Conservation (phyloP, 768 basidiomycete genomes). For the Baorangia bicolor region DNA sequence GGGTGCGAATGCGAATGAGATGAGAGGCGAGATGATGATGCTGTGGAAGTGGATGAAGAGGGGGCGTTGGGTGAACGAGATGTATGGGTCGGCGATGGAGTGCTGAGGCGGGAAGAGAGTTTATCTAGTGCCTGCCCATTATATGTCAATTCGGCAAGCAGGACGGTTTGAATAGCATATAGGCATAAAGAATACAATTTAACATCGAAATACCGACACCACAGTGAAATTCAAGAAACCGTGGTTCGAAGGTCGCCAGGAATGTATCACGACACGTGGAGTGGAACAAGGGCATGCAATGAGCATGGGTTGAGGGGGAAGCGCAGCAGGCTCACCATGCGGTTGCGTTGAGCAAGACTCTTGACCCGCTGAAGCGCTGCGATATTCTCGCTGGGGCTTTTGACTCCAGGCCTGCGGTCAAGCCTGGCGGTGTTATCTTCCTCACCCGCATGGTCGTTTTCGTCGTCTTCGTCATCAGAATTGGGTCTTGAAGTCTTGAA, state of each 20-base stretch:
- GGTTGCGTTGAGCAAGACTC: constrained; percentile 69
- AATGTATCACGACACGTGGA: constrained; percentile 32
- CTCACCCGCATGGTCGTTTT: constrained; percentile 49
- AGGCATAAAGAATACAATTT: constrained; percentile 8
- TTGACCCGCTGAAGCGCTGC: constrained; percentile 65
- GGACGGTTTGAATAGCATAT: constrained; percentile 19
- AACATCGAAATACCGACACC: constrained; percentile 3
- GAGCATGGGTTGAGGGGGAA: constrained; percentile 19
- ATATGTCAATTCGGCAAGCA: background rate
- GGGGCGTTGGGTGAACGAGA: constrained; percentile 37
- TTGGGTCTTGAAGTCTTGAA: constrained; percentile 30
- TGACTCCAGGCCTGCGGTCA: constrained; percentile 35
- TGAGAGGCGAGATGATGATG: constrained; percentile 37
- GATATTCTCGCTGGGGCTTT: constrained; percentile 51
- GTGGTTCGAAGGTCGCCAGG: constrained; percentile 9
- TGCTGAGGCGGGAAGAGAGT: constrained; percentile 57
- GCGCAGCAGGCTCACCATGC: constrained; percentile 52
- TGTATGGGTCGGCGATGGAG: constrained; percentile 51
- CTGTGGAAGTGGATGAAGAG: constrained; percentile 37
- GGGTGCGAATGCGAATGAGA: constrained; percentile 35
- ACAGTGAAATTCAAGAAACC: background rate
- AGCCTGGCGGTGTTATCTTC: constrained; percentile 66
- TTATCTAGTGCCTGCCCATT: constrained; percentile 61
- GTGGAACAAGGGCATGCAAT: constrained; percentile 28
- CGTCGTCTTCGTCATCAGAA: constrained; percentile 48